Base-by-base conservation (phyloP, 345 rosid species). In the Ceriops zippeliana region DNA sequence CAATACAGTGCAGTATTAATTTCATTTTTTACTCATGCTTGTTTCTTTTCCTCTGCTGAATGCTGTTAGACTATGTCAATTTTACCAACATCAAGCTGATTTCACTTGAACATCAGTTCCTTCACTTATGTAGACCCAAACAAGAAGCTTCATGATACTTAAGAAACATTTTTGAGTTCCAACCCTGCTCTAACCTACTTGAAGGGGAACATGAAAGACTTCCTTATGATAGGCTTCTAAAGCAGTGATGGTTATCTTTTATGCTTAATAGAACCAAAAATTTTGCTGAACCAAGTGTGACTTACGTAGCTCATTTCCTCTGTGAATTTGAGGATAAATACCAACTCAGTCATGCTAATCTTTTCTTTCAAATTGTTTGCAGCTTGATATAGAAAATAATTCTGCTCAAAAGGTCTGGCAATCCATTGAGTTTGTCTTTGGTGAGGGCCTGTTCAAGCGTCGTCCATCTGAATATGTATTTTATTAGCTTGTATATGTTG, bases 311-410 rank as follows among this genome's bases (percentile, higher is more conserved):
- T 22, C 28, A 54, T 27, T 54, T 54, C 59, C 17, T 56, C 24
- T 22, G 59, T 56, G 59, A 22, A 10, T 56, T 16, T 15, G 19
- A 64, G 49, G 30, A 16, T 37, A 65, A 38, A 52, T 49, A 28
- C 42, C 52, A 5, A 47, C 46, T 51, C 49, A 24, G 21, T 35
- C 54, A 58, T 63, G n/a, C 70, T 71, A 62, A 78, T 58, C 68
- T 65, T 53, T 31, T 30, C 19, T 63, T 46, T 60, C 20, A 62
- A 56, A 46, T 73, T 58, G 19, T 51, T 75, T 74, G 70, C 89
- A 93, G 98, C 97, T 93, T 76, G 98, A 93, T 85, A 93, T 93
- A 47, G 85, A 87, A 78, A 87, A 93, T 76, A 89, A 83, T 79
- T 83, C 96, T 24, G 91, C 72, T 73, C 97, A 93, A 82, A 89